phyloP scores from a whole-genome alignment of 2,329 filamentous ascomycete species.

The Coniochaeta prunicola region DNA sequence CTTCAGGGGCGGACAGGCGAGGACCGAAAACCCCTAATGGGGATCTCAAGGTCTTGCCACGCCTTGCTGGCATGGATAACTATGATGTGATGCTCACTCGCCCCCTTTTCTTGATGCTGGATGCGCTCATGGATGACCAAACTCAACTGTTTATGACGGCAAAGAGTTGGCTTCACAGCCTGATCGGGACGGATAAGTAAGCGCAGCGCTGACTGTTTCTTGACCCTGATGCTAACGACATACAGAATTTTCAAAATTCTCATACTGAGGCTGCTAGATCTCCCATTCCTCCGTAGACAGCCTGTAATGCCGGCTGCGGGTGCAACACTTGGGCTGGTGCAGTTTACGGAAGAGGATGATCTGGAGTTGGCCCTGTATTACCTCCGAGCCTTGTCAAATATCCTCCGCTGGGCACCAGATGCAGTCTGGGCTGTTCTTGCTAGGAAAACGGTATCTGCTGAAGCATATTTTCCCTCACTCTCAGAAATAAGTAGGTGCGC shows the following conservation, averaged over 20 bases:
- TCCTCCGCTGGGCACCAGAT: conserved; percentile 62
- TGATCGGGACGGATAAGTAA: conserved; percentile 57
- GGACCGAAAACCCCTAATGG: conserved; percentile 35
- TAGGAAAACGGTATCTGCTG: conserved; percentile 46
- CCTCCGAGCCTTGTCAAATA: conserved; percentile 64
- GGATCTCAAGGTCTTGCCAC: conserved; percentile 26
- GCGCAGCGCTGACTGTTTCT: conserved; percentile 11
- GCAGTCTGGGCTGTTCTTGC: conserved; percentile 65
- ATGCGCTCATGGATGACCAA: conserved; percentile 65
- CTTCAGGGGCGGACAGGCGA: conserved; percentile 37
- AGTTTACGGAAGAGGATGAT: conserved; percentile 54
- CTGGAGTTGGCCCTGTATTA: conserved; percentile 74
- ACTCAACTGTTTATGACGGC: conserved; percentile 71
- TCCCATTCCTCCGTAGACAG: conserved; percentile 42
- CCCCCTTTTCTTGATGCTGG: conserved; percentile 74
- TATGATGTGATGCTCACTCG: conserved; percentile 71
- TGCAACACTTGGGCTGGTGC: conserved; percentile 18
- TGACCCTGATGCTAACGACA: conserved; percentile 9
- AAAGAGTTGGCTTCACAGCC: conserved; percentile 70
- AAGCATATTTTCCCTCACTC: conserved; percentile 36
- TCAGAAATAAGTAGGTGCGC: conserved; percentile 42
- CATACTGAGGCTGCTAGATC: conserved; percentile 47
- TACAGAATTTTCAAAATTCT: conserved; percentile 54
- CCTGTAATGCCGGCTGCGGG: conserved; percentile 15
- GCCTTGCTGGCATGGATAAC: conserved; percentile 49